Evolutionary conservation across 2,329 filamentous ascomycete genomes (phyloP), one percentile per base, ranked within the genome.

Genomic region (Arthrobotrys sphaeroides): DNA sequence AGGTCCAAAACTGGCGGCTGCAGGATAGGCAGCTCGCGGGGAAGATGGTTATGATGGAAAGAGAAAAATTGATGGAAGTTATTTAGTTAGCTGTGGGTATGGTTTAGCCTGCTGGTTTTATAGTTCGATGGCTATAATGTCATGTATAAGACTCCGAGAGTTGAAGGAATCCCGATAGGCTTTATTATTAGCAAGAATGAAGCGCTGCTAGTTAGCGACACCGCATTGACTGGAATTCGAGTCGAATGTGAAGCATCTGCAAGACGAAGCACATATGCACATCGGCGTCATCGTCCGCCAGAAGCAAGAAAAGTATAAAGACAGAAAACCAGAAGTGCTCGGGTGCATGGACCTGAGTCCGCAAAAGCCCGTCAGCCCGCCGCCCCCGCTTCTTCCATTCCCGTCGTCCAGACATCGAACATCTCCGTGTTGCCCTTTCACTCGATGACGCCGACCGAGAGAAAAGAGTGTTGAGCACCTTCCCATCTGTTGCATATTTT

Each of bases 1-100:
- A 74, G 70, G 70, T 74, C 28, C 70, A 68, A 62, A 43, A 38
- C 26, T 28, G 22, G 20, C 55, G 47, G 47, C 47, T 53, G 26
- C 10, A 13, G 47, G 26, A 33, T 40, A 10, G 33, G 45, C 60
- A 33, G 28, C 7, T 26, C 42, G 31, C 43, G 22, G 42, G 59
- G 16, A 9, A 22, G 13, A 57, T 38, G 16, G 12, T 40, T 2
- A 12, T 13, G 36, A 40, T 40, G 16, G 36, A 2, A 5, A 16
- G 36, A 2, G 36, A 40, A 5, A 40, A n/a, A n/a, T n/a, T n/a
- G n/a, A n/a, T n/a, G 12, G 12, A 40, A 40, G 7, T n/a, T 40
- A 16, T 40, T 7, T 33, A 3, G 36, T n/a, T 2, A 16, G 36
- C 3, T 1, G 20, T 26, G 10, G 49, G 12, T 6, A 12, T 26